Conservation (phyloP, 2,329 filamentous ascomycete genomes). For the Trichoderma brevicompactum region DNA sequence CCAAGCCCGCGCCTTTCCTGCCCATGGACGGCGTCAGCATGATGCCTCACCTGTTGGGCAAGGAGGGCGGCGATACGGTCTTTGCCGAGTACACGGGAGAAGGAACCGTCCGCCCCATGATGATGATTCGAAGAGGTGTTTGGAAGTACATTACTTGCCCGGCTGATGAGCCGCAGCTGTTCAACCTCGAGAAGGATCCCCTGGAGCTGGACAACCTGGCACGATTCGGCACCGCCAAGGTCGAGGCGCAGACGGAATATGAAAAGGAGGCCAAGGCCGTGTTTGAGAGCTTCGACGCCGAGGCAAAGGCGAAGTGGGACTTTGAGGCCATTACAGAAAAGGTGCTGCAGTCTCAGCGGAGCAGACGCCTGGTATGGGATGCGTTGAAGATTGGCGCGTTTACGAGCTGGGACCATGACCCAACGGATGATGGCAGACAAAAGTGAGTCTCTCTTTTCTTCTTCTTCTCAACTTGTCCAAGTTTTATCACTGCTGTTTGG, state of each 20-base stretch:
- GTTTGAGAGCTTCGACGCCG: conserved; percentile 70
- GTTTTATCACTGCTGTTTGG: not conserved
- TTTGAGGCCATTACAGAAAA: conserved; percentile 75
- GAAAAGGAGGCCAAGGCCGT: conserved; percentile 54
- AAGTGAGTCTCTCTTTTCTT: conserved; percentile 53
- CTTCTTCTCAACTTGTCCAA: not conserved
- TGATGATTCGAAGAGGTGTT: conserved; percentile 88
- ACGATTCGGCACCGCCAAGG: conserved; percentile 45
- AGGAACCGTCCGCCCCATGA: conserved; percentile 83
- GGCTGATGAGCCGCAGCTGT: conserved; percentile 82
- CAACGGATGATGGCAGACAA: conserved; percentile 68
- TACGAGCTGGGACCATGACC: conserved; percentile 85
- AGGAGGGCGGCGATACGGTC: conserved; percentile 79
- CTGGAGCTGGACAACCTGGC: conserved; percentile 76
- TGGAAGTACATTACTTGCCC: conserved; percentile 94
- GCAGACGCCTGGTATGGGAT: conserved; percentile 76
- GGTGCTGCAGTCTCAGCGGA: conserved; percentile 77
- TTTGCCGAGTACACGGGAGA: conserved; percentile 95
- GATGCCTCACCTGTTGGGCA: conserved; percentile 72
- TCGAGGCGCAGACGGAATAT: conserved; percentile 45
- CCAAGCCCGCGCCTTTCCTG: conserved; percentile 68
- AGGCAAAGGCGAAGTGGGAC: conserved; percentile 79
- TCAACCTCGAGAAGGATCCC: conserved; percentile 76
- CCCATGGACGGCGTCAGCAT: conserved; percentile 86
- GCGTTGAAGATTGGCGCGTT: conserved; percentile 77